Evolutionary conservation across 2,329 filamentous ascomycete species (phyloP), one percentile per base, ranked within the genome.

Genomic region (Cordyceps javanica): DNA sequence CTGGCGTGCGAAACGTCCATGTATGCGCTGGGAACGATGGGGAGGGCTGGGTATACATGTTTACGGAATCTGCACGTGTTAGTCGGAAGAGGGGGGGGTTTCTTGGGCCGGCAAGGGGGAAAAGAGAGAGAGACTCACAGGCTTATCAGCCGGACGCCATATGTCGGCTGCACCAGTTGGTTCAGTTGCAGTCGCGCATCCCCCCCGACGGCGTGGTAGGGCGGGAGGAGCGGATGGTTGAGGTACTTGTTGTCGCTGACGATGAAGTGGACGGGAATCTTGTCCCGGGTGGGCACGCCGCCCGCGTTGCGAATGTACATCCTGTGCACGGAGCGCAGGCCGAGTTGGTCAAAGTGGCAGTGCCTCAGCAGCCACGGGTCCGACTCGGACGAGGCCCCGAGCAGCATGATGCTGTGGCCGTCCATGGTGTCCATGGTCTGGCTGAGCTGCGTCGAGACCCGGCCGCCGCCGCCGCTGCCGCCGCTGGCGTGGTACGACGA

Each of bases 261-360:
- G 14, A 62, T 42, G 30, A 64, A 63, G 50, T 69, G 70, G 3
- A 72, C 64, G 1, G 71, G 71, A 5, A 72, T 70, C 55, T 66
- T 64, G 7, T 70, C 68, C 2, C 62, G 60, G 2, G 66, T 68
- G 0, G 69, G 70, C 19, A 72, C 68, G 9, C 70, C 70, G 2
- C 70, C 71, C 5, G 68, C 70, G 59, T 72, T 70, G n/a, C 71
- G 69, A 55, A 70, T 67, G 56, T 71, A 69, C 9, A 72, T 62
- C 51, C 68, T 69, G 59, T 72, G 67, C 28, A 72, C 70, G 23
- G 64, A 63, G 9, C 68, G 66, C 57, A 73, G 65, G 1, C 70
- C 70, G 23, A 67, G 62, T 48, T 72, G 69, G 50, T 73, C 69
- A 45, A 71, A 72, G 11, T 64, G 66, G 57, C 69, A 71, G 58